Base-by-base conservation (phyloP, 164 flowering plant genomes). In the Tinospora cordifolia region DNA sequence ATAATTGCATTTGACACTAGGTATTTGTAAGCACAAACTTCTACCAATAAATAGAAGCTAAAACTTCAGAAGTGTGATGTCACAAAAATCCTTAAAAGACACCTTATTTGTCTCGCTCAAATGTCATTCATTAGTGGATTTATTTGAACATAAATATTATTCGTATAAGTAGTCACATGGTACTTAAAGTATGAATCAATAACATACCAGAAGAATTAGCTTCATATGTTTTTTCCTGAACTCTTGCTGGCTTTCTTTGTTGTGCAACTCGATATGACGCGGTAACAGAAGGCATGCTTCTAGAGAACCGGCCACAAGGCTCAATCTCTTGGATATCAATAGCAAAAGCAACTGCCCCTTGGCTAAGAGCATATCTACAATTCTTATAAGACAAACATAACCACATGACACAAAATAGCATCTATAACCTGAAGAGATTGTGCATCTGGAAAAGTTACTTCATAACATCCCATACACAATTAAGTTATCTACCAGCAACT, bases 341-440 rank as follows among this genome's bases (percentile, higher is more conserved):
- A 17, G 97, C 93, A 82, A 81, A 67, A 40, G 97, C 90, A 27
- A 79, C 74, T 76, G 97, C 92, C 73, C 94, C 97, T 80, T 84
- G 81, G 69, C 46, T 67, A 13, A 94, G 88, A 64, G 98, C 98
- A 85, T 92, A 94, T 84, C 96, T 93, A 68, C 24, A 64, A 38
- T 54, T 30, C 62, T 14, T 75, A 73, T 82, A 86, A 83, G 80
- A 40, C 10, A 30, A 73, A 72, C 49, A 65, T n/a, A 62, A 65
- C 15, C 49, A 4, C 51, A 54, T 17, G 60, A 67, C 2, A 25
- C 46, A 17, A 13, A 46, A 39, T 5, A 40, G 36, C 46, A 63
- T 1, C 10, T n/a, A 10, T 60, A 17, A 38, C 39, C 34, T 13
- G 40, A 34, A 44, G 19, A 30, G n/a, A n/a, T 21, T 22, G 7